phyloP scores from a whole-genome alignment of 2,329 filamentous ascomycete species.

The Neofusicoccum laricinum region DNA sequence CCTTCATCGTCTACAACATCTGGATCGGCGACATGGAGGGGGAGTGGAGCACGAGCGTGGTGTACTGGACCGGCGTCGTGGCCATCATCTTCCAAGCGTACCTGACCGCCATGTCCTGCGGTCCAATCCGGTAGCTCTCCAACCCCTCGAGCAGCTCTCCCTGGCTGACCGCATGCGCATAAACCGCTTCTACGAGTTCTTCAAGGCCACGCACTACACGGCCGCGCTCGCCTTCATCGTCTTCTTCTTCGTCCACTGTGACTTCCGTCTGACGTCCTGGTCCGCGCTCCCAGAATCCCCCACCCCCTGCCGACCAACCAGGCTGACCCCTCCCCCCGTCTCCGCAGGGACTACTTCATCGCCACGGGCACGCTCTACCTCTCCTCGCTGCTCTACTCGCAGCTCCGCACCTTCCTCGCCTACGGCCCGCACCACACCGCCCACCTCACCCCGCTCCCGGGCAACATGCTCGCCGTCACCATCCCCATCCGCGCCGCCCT shows the following conservation, averaged over 20 bases:
- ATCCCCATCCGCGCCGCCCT: constrained; percentile 30
- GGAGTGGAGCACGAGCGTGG: constrained; percentile 44
- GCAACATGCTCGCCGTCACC: constrained; percentile 44
- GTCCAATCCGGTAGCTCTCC: constrained; percentile 45
- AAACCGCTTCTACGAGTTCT: constrained; percentile 58
- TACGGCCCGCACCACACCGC: constrained; percentile 49
- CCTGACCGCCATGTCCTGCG: constrained; percentile 54
- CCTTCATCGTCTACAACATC: constrained; percentile 55
- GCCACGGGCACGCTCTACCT: constrained; percentile 54
- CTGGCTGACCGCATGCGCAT: constrained; percentile 36
- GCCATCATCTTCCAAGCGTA: constrained; percentile 54
- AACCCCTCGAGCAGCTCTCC: neutral
- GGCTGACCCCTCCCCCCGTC: neutral
- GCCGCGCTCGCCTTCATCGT: constrained; percentile 54
- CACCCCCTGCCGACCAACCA: too few relatives aligned
- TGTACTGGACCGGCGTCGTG: constrained; percentile 57
- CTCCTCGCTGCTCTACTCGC: constrained; percentile 45
- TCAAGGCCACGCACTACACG: constrained; percentile 57
- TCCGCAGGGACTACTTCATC: constrained; percentile 58
- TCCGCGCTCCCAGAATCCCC: constrained; percentile 25
- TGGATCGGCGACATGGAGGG: constrained; percentile 48
- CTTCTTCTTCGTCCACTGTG: constrained; percentile 61
- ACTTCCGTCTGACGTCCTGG: constrained; percentile 55
- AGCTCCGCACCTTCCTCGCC: constrained; percentile 48
- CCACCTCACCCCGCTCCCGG: constrained; percentile 38